Conservation (phyloP, 225 moss, liverwort and hornwort genomes). For the Bryoerythrophyllum caledonicum region DNA sequence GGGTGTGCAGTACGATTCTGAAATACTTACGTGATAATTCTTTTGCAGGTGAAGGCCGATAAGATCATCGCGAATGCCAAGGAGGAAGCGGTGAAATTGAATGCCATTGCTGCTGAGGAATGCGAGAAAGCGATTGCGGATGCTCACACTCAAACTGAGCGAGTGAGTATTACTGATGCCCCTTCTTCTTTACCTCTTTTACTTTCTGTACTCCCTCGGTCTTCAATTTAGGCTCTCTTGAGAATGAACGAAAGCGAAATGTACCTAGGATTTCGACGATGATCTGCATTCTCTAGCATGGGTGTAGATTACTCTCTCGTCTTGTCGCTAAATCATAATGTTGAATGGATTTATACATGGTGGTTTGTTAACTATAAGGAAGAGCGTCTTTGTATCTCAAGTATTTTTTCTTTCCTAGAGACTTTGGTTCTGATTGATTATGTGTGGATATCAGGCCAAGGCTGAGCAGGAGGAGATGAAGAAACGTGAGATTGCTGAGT, state of each 20-base stretch:
- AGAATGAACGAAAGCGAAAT: too few relatives aligned
- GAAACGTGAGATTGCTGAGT: constrained; percentile 50
- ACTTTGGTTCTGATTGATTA: background rate
- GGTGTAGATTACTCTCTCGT: too few relatives aligned
- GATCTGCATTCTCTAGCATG: too few relatives aligned
- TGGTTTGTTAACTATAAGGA: too few relatives aligned
- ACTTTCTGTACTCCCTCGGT: too few relatives aligned
- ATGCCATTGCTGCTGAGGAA: constrained; percentile 45
- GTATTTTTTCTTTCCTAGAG: too few relatives aligned
- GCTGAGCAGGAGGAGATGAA: constrained; percentile 52
- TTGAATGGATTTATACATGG: too few relatives aligned
- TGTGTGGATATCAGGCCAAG: constrained; percentile 28
- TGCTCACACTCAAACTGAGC: constrained; percentile 39
- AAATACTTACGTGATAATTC: background rate
- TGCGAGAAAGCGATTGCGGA: constrained; percentile 53
- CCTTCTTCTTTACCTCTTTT: too few relatives aligned
- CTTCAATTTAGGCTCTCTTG: too few relatives aligned
- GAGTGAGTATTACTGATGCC: constrained; percentile 28
- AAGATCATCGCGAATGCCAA: constrained; percentile 51
- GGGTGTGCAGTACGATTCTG: background rate
- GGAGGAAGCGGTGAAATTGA: constrained; percentile 48
- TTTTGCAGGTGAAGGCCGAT: constrained; percentile 55
- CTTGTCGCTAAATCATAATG: too few relatives aligned
- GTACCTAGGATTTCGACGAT: too few relatives aligned
- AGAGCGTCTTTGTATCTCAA: too few relatives aligned